Base-by-base conservation (phyloP, 495 filamentous ascomycete genomes). In the Aspergillus bridgeri region DNA sequence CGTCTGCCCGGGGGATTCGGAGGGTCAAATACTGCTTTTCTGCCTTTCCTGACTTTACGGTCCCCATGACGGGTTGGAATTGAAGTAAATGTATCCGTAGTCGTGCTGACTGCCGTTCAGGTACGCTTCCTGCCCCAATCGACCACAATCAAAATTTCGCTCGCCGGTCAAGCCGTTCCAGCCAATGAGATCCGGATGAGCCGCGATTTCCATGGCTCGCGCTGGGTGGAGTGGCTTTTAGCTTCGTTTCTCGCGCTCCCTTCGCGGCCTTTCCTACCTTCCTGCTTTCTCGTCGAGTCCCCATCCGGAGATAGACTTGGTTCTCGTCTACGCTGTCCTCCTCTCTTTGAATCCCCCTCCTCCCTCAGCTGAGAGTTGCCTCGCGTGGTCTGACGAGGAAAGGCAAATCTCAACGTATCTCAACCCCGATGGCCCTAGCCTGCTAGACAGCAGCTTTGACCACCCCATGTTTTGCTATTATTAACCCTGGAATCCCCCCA, bases 181-280 rank as follows among this genome's bases (percentile, higher is more conserved):
- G 24, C 68, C 65, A 70, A 68, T 70, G 49, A 57, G 51, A 43
- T 19, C 25, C 29, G 15, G 22, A 43, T 13, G 6, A 23, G 29
- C 23, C 8, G 25, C n/a, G 27, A 25, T 47, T 65, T 52, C 61
- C 68, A 69, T 67, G 63, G 66, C 64, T 67, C 57, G 54, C 44
- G 51, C 49, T 53, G n/a, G 25, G 57, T 62, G 59, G 63, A 57
- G 48, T 49, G 27, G 22, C n/a, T 24, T 54, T 54, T 42, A 33
- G 27, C 25, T 38, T 18, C 33, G 33, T 38, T 27, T 27, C 25
- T 27, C 25, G 25, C 25, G 25, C n/a, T 27, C 25, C 25, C 20
- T 11, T 45, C 15, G n/a, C 29, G 17, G 49, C 18, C 20, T 51
- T 51, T 33, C 23, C 8, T 27, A 20, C 6, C 18, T 22, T 48